Percentiles rank a stretch among this genome's conserved stretches.
These are phyloP conservation scores for Fusarium longipes DNA, from an alignment of 2,329 filamentous ascomycete genomes.

Conservation along the genomic window DNA sequence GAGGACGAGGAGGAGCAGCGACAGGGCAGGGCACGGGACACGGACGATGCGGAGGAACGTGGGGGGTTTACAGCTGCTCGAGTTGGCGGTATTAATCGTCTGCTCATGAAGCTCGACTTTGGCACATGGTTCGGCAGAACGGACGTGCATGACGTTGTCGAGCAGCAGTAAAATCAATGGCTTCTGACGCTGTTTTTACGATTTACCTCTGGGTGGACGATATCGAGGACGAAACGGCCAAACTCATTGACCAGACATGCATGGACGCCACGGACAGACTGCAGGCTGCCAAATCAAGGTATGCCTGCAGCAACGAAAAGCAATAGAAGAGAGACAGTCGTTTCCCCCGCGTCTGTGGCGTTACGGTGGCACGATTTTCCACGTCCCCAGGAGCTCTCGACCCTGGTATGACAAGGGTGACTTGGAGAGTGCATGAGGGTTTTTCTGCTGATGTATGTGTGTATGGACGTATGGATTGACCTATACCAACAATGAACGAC, in stretches of 20 bases:
- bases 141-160: conserved; percentile 38
- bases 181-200: conserved; percentile 18
- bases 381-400: conserved; percentile 35
- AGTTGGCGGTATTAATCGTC: conserved; percentile 81
- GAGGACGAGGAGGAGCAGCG: conserved; percentile 23
- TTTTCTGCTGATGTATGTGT: conserved; percentile 17
- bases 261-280: conserved; percentile 7
- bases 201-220: not conserved
- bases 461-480: conserved; percentile 5
- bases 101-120: conserved; percentile 92
- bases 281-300: conserved; percentile 30
- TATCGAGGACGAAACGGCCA: not conserved
- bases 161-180: conserved; percentile 16
- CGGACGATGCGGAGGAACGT: conserved; percentile 52
- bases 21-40: conserved; percentile 50
- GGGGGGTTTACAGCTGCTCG: conserved; percentile 73
- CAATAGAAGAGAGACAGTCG: conserved; percentile 15
- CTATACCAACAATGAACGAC: conserved; percentile 32
- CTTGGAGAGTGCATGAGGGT: conserved; percentile 12
- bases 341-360: conserved; percentile 40
- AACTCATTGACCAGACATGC: conserved; percentile 12
- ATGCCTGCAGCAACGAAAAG: conserved; percentile 29
- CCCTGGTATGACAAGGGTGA: conserved; percentile 29
- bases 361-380: conserved; percentile 46
- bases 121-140: conserved; percentile 64